Evolutionary conservation across 805 yeast genomes (phyloP).

Genomic region (Candida loeiensis): DNA sequence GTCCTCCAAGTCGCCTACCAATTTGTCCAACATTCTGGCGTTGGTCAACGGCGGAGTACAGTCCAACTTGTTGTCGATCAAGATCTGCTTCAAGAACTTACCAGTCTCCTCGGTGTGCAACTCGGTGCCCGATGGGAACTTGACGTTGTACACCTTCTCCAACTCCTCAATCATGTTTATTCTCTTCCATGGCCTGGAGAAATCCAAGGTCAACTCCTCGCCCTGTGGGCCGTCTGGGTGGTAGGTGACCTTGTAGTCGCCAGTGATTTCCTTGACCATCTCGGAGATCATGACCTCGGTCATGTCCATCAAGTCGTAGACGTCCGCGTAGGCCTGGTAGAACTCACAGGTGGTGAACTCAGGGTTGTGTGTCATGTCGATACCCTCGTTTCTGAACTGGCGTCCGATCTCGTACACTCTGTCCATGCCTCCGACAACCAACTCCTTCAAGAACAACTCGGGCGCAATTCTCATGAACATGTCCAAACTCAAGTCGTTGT

Average conservation of each 20-base stretch:
- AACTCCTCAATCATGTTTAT: slow-evolving; percentile 94
- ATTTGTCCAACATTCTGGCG: slow-evolving; percentile 98
- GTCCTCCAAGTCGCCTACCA: slow-evolving; percentile 96
- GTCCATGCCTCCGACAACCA: slow-evolving; percentile 97
- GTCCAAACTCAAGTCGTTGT: slow-evolving; percentile 93
- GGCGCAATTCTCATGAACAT: slow-evolving; percentile 99
- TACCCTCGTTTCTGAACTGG: slow-evolving; percentile 98
- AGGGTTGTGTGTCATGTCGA: slow-evolving; percentile 98
- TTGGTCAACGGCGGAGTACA: slow-evolving; percentile 92
- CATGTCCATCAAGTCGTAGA: slow-evolving; percentile 90
- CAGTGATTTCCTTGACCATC: slow-evolving; percentile 95
- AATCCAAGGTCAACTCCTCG: slow-evolving; percentile 74
- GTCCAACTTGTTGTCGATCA: slow-evolving; percentile 76
- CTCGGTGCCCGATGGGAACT: slow-evolving; percentile 93
- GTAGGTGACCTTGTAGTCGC: slow-evolving; percentile 77
- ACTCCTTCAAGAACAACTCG: slow-evolving; percentile 91
- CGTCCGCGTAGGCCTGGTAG: slow-evolving; percentile 97
- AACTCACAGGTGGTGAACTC: slow-evolving; percentile 99
- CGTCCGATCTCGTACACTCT: slow-evolving; percentile 98
- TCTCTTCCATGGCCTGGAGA: slow-evolving; percentile 98
- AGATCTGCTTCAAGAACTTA: slow-evolving; percentile 75
- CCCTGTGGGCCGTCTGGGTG: slow-evolving; percentile 95
- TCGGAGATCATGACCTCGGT: slow-evolving; percentile 92
- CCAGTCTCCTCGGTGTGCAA: slow-evolving; percentile 93
- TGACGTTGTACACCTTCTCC: slow-evolving; percentile 80